Percentiles rank a stretch among this genome's conserved stretches.
Conservation (phyloP, 1,284 basidiomycete species). For the Heterobasidion occidentale region DNA sequence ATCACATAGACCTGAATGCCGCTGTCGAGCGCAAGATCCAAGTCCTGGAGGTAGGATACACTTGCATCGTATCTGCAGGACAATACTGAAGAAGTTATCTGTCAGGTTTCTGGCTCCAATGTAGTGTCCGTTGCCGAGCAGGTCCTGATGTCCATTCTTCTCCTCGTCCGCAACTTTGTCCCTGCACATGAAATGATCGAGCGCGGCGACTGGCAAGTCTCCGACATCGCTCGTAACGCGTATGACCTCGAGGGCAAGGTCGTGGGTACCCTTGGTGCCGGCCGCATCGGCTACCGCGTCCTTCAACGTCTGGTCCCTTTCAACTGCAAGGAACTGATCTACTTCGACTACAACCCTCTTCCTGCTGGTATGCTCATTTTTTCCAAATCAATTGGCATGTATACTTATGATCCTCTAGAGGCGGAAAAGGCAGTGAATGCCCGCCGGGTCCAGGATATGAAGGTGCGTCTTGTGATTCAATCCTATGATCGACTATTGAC, state of each 20-base stretch:
- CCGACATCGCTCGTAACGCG: conserved; percentile 70
- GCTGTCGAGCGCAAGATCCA: conserved; percentile 80
- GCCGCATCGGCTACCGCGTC: conserved; percentile 89
- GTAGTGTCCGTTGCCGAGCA: conserved; percentile 92
- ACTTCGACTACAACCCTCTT: conserved; percentile 86
- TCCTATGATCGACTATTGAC: neutral
- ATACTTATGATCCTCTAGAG: conserved; percentile 24
- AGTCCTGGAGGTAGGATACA: conserved; percentile 21
- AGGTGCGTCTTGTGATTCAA: conserved; percentile 24
- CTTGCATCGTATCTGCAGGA: neutral
- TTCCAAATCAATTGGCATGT: neutral
- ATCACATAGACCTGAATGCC: conserved; percentile 88
- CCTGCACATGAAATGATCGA: conserved; percentile 83
- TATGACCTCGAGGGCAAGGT: conserved; percentile 91
- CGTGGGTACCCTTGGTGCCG: conserved; percentile 82
- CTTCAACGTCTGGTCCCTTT: conserved; percentile 84
- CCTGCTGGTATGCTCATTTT: conserved; percentile 40
- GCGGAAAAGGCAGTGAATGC: conserved; percentile 68
- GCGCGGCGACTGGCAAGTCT: conserved; percentile 80
- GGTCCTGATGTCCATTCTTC: conserved; percentile 78
- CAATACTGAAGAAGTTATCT: conserved; percentile 14
- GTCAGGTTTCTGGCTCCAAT: conserved; percentile 39
- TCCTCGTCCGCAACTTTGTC: conserved; percentile 83
- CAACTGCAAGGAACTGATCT: conserved; percentile 85
- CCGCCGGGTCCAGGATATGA: conserved; percentile 74